Conservation (phyloP, 179 eudicot species). For the Camellia oleifera region DNA sequence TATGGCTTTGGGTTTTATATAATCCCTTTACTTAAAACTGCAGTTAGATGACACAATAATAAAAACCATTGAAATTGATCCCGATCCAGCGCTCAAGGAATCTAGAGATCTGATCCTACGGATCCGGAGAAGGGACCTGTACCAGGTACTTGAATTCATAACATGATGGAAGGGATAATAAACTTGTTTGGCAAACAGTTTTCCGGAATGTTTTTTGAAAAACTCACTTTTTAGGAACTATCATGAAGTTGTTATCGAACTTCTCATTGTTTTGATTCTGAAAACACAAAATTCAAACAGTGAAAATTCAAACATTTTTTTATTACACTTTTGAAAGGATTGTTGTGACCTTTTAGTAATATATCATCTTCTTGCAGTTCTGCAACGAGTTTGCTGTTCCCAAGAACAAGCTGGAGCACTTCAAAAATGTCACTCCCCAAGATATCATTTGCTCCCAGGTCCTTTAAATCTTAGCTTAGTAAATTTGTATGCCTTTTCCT, state of each 20-base stretch:
- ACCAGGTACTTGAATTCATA: slow-evolving; percentile 43
- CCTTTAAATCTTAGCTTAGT: background rate
- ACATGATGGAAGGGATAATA: background rate
- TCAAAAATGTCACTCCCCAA: slow-evolving; percentile 47
- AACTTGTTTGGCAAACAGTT: too few relatives aligned
- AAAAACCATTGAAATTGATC: slow-evolving; percentile 50
- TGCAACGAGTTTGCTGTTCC: slow-evolving; percentile 85
- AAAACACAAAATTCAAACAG: too few relatives aligned
- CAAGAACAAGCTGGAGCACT: slow-evolving; percentile 55
- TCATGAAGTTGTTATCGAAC: too few relatives aligned
- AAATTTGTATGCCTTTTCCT: background rate
- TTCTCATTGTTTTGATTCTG: too few relatives aligned
- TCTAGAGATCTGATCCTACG: slow-evolving; percentile 62
- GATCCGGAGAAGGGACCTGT: slow-evolving; percentile 68
- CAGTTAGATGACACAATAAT: slow-evolving; percentile 77
- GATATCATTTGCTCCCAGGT: slow-evolving; percentile 78
- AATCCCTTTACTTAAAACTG: slow-evolving; percentile 10
- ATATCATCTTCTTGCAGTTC: slow-evolving; percentile 38
- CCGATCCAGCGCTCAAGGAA: slow-evolving; percentile 54
- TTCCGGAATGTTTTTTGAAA: too few relatives aligned
- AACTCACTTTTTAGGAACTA: too few relatives aligned
- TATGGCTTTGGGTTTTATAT: background rate
- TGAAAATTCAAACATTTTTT: background rate
- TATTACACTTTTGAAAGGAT: background rate
- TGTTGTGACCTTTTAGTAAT: background rate